Conservation (phyloP, 768 basidiomycete species). For the Leucosporidium scottii region DNA sequence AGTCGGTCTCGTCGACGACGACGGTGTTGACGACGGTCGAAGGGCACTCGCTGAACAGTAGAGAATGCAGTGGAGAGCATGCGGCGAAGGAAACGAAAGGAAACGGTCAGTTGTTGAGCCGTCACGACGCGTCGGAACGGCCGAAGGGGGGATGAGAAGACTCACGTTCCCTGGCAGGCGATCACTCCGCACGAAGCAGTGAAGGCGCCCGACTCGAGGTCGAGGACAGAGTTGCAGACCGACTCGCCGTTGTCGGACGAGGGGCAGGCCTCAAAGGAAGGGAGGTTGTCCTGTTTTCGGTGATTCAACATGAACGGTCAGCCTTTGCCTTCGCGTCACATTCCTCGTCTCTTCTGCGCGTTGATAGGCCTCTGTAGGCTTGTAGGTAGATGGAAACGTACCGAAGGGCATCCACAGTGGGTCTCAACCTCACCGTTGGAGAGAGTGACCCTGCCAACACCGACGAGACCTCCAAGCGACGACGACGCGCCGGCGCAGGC, state of each 20-base stretch:
- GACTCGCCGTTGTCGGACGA: slow-evolving; percentile 14
- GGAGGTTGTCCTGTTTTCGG: slow-evolving; percentile 25
- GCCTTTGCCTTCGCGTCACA: no score
- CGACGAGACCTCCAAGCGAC: slow-evolving; percentile 23
- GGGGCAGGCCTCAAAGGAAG: slow-evolving; percentile 26
- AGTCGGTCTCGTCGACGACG: slow-evolving; percentile 20
- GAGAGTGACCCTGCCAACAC: slow-evolving; percentile 23
- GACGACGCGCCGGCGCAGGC: slow-evolving; percentile 23
- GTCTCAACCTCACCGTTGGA: slow-evolving; percentile 25
- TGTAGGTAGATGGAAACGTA: slow-evolving; percentile 7
- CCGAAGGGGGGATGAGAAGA: not conserved
- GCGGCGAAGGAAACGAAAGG: not conserved
- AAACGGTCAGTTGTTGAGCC: not conserved
- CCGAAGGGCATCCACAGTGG: slow-evolving; percentile 31
- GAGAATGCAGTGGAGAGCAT: not conserved
- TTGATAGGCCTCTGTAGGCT: no score
- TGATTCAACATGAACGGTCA: no score
- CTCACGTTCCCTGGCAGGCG: slow-evolving; percentile 24
- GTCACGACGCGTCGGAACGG: not conserved
- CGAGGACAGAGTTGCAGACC: slow-evolving; percentile 28
- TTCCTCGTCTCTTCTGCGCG: no score
- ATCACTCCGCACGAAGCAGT: slow-evolving; percentile 22
- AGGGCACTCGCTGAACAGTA: slow-evolving; percentile 17
- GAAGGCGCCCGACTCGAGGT: slow-evolving; percentile 22
- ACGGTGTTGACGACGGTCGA: slow-evolving; percentile 28